These are phyloP conservation scores for Xylaria sp. DNA, from an alignment of 2,329 filamentous ascomycete species.

Conservation along the genomic window DNA sequence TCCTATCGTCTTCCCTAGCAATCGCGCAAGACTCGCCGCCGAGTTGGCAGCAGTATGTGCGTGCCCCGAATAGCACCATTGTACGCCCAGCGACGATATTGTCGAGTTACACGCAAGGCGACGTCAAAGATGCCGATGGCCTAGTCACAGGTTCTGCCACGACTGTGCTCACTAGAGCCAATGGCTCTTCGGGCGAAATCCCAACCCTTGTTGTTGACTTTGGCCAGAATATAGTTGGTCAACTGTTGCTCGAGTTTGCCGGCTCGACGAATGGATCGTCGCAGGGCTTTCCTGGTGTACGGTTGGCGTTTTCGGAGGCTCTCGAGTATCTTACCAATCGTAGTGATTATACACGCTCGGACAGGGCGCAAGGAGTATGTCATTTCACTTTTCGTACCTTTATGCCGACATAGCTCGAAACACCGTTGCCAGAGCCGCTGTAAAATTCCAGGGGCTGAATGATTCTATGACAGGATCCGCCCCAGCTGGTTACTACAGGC, in stretches of 20 bases:
- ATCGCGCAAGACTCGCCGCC: constrained; percentile 40
- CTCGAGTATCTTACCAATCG: constrained; percentile 56
- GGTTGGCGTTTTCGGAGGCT: constrained; percentile 62
- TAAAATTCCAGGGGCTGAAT: not conserved
- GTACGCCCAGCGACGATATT: constrained; percentile 51
- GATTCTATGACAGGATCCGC: constrained; percentile 36
- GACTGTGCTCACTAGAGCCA: constrained; percentile 50
- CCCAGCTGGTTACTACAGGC: constrained; percentile 56
- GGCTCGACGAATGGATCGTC: constrained; percentile 47
- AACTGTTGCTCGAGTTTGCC: constrained; percentile 56
- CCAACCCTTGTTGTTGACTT: constrained; percentile 62
- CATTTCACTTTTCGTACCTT: constrained; percentile 20
- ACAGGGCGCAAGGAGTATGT: constrained; percentile 51
- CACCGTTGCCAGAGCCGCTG: not conserved
- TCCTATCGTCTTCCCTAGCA: constrained; percentile 19
- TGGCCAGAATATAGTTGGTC: constrained; percentile 59
- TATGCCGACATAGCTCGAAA: not conserved
- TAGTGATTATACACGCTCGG: constrained; percentile 62
- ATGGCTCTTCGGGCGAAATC: constrained; percentile 31
- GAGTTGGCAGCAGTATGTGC: constrained; percentile 55
- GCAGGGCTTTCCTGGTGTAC: constrained; percentile 54
- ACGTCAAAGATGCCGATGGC: constrained; percentile 53
- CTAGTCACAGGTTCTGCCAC: constrained; percentile 44
- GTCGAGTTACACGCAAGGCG: constrained; percentile 50
- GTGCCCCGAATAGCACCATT: constrained; percentile 50